Conservation (phyloP, 148 eudicot genomes). For the Nepenthes mirabilis region DNA sequence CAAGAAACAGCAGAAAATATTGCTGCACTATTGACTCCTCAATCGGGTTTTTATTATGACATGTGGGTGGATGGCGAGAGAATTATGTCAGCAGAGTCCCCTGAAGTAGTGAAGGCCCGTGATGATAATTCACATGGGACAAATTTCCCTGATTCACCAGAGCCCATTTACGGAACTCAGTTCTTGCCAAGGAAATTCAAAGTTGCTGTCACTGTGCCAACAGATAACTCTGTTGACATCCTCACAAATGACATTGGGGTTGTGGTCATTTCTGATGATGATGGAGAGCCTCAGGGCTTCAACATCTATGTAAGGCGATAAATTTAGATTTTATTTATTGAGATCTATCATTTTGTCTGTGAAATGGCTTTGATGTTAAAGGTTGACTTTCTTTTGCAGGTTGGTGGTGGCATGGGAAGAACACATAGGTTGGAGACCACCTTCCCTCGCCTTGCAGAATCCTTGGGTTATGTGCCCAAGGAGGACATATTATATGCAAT, state of each 20-base stretch:
- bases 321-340: not conserved
- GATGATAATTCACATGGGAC: slow-evolving; percentile 96
- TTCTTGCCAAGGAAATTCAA: slow-evolving; percentile 96
- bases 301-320: slow-evolving; percentile 68
- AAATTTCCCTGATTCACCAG: slow-evolving; percentile 89
- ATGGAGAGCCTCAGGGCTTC: slow-evolving; percentile 89
- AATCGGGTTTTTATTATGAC: slow-evolving; percentile 97
- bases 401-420: slow-evolving; percentile 99
- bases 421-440: slow-evolving; percentile 84
- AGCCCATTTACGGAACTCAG: slow-evolving; percentile 97
- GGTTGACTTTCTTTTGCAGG: slow-evolving; percentile 30
- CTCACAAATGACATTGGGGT: slow-evolving; percentile 92
- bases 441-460: slow-evolving; percentile 88
- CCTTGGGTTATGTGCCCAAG: slow-evolving; percentile 92
- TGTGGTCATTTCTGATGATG: slow-evolving; percentile 80
- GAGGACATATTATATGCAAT: slow-evolving; percentile 91
- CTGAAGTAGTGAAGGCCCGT: slow-evolving; percentile 86
- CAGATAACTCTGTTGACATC: slow-evolving; percentile 86
- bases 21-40: slow-evolving; percentile 87
- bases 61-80: slow-evolving; percentile 99
- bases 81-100: slow-evolving; percentile 85
- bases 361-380: not conserved
- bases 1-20: slow-evolving; percentile 88
- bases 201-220: slow-evolving; percentile 87
- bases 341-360: not conserved